phyloP scores from a whole-genome alignment of 2,329 filamentous ascomycete genomes.

The Exophiala spinifera region DNA sequence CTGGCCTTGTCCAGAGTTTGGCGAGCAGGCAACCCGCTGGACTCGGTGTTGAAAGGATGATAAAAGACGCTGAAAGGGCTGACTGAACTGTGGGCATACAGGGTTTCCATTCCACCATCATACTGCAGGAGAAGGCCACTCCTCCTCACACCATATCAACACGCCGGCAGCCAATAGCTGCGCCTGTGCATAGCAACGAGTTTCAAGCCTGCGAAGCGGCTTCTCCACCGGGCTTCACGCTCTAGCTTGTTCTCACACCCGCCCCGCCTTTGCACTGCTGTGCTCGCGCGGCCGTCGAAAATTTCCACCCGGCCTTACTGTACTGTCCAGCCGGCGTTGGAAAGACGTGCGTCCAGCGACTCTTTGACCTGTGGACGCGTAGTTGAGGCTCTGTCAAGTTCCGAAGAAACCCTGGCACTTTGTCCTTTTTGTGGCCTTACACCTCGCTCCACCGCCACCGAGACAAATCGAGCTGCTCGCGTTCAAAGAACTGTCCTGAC shows the following conservation, averaged over 20 bases:
- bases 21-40: background rate
- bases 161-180: constrained; percentile 12
- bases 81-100: constrained; percentile 13
- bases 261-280: constrained; percentile 12
- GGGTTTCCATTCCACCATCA: constrained; percentile 15
- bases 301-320: constrained; percentile 16
- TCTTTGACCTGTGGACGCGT: constrained; percentile 10
- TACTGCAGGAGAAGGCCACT: background rate
- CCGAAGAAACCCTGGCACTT: constrained; percentile 9
- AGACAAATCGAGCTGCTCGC: constrained; percentile 24
- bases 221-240: constrained; percentile 13
- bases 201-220: constrained; percentile 5
- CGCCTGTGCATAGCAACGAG: constrained; percentile 10
- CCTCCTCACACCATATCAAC: constrained; percentile 6
- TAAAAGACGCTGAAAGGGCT: constrained; percentile 5
- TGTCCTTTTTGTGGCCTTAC: constrained; percentile 11
- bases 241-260: constrained; percentile 13
- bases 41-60: background rate
- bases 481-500: constrained; percentile 19
- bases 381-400: constrained; percentile 25
- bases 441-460: constrained; percentile 24
- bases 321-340: constrained; percentile 3
- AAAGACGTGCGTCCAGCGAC: constrained; percentile 4
- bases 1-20: background rate
- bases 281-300: constrained; percentile 11